A percentile compares a stretch with the other conserved stretches of the same genome.
Conservation (phyloP, 352 stramenopile species). For the Pythium coloratum region DNA sequence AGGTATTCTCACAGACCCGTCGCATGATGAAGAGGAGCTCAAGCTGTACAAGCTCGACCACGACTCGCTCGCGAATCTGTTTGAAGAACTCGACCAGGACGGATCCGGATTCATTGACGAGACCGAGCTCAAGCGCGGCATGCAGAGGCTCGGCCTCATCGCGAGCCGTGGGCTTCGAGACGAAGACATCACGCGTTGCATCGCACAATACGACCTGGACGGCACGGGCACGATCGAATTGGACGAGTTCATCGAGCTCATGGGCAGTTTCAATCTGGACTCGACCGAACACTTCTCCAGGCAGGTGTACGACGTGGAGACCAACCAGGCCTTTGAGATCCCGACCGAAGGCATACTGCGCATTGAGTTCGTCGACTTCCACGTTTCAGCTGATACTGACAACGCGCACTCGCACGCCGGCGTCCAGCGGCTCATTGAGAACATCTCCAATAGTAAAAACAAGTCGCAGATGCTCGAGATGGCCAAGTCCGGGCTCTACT, state of each 20-base stretch:
- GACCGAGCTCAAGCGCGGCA: slow-evolving; percentile 49
- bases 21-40: slow-evolving; percentile 31
- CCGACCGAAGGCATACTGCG: slow-evolving; percentile 54
- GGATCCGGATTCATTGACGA: slow-evolving; percentile 69
- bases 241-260: slow-evolving; percentile 78
- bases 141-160: slow-evolving; percentile 46
- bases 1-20: slow-evolving; percentile 52
- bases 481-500: slow-evolving; percentile 72
- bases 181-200: slow-evolving; percentile 64
- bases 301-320: slow-evolving; percentile 66
- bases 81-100: slow-evolving; percentile 68
- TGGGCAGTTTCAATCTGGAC: slow-evolving; percentile 66
- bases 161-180: slow-evolving; percentile 37
- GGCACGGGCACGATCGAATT: slow-evolving; percentile 70
- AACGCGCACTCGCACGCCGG: slow-evolving; percentile 66
- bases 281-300: slow-evolving; percentile 41
- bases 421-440: slow-evolving; percentile 74
- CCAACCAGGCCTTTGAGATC: slow-evolving; percentile 57
- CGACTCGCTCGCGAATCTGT: slow-evolving; percentile 50
- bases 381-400: slow-evolving; percentile 66
- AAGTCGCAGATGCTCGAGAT: slow-evolving; percentile 81
- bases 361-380: slow-evolving; percentile 77
- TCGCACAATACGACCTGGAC: slow-evolving; percentile 75
- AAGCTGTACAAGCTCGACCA: slow-evolving; percentile 45
- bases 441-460: slow-evolving; percentile 74